phyloP scores from a whole-genome alignment of 805 yeast genomes.

The Spathaspora boniae region DNA sequence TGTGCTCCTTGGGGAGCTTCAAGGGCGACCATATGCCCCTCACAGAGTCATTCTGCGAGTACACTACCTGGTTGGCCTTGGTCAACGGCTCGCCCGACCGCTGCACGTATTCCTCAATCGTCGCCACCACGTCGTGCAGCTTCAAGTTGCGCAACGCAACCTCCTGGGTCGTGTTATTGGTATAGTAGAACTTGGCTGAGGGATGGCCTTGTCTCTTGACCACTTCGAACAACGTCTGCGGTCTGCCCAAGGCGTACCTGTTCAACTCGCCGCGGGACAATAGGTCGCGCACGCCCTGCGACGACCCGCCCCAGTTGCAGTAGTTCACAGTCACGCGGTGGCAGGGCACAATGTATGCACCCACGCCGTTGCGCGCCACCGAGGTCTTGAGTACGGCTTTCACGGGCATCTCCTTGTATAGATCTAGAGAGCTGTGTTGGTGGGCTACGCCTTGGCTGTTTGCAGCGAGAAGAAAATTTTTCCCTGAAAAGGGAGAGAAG shows the following conservation, averaged over 20 bases:
- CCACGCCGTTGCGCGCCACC: slow-evolving; percentile 70
- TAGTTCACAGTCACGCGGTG: slow-evolving; percentile 70
- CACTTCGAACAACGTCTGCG: slow-evolving; percentile 70
- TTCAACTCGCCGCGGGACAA: slow-evolving; percentile 50
- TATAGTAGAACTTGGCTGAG: slow-evolving; percentile 41
- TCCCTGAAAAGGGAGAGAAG: too few species aligned
- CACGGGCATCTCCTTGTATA: slow-evolving; percentile 53
- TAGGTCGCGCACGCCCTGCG: slow-evolving; percentile 76
- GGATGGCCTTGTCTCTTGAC: slow-evolving; percentile 82
- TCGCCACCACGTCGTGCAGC: slow-evolving; percentile 57
- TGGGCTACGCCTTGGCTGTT: too few species aligned
- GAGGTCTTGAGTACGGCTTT: slow-evolving; percentile 59
- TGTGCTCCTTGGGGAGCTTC: slow-evolving; percentile 53
- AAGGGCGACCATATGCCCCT: slow-evolving; percentile 99
- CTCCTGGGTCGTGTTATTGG: slow-evolving; percentile 29
- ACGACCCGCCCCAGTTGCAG: slow-evolving; percentile 96
- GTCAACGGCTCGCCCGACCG: slow-evolving; percentile 65
- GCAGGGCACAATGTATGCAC: slow-evolving; percentile 73
- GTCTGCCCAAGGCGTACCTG: slow-evolving; percentile 55
- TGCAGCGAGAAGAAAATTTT: too few species aligned
- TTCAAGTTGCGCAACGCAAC: slow-evolving; percentile 77
- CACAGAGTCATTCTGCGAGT: slow-evolving; percentile 74
- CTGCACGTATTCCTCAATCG: slow-evolving; percentile 60
- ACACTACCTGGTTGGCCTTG: slow-evolving; percentile 70
- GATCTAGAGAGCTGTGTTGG: too few species aligned